Conservation (phyloP, 176 grass and related monocot genomes). For the Poa pratensis region DNA sequence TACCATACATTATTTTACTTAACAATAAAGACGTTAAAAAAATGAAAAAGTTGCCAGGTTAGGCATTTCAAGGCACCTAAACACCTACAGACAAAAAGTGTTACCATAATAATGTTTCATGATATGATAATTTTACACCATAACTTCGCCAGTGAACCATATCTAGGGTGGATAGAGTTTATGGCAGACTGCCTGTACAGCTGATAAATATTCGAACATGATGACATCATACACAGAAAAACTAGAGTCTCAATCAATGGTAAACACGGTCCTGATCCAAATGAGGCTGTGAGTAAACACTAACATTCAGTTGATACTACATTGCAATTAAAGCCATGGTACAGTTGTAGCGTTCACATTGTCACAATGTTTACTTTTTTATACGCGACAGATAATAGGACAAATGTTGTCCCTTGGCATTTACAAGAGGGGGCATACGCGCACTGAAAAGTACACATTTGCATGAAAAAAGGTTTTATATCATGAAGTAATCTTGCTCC, state of each 20-base stretch:
- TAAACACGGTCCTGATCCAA: constrained; percentile 20
- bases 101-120: not conserved
- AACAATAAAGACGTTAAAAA: not conserved
- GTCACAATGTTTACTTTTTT: not conserved
- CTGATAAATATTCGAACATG: constrained; percentile 4
- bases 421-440: not conserved
- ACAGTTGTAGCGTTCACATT: constrained; percentile 20
- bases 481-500: constrained; percentile 13
- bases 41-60: not conserved
- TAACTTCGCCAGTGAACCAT: not conserved
- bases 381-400: not conserved
- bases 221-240: constrained; percentile 19
- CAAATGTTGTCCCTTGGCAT: not conserved
- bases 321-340: constrained; percentile 4
- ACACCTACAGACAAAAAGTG: not conserved
- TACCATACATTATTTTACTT: not conserved
- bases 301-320: constrained; percentile 6
- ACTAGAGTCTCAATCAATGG: constrained; percentile 2
- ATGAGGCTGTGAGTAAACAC: constrained; percentile 17
- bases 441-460: not conserved
- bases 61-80: constrained; percentile 6
- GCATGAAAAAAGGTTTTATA: not conserved
- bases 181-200: not conserved
- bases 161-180: not conserved
- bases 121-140: not conserved